Evolutionary conservation across 106 monocot species (phyloP).

Genomic region (Amphibolis antarctica): DNA sequence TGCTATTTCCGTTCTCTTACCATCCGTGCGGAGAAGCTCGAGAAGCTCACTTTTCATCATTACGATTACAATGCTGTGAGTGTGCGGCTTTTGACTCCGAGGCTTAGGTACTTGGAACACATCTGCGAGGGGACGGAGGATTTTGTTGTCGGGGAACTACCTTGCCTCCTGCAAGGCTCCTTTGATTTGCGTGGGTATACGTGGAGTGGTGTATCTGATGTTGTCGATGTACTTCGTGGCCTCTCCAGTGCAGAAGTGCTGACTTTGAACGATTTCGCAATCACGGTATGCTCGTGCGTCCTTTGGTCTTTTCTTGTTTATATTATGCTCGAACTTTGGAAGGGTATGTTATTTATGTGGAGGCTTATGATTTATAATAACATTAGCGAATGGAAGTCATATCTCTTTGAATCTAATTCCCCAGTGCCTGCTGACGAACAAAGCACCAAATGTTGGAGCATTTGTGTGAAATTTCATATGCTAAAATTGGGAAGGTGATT

Average conservation of each 20-base stretch:
- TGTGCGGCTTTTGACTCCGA: neutral
- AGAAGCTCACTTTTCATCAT: slow-evolving; percentile 2
- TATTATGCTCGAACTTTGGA: no score
- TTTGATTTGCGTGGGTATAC: slow-evolving; percentile 6
- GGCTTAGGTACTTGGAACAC: neutral
- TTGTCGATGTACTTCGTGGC: neutral
- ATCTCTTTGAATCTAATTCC: no score
- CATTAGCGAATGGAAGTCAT: no score
- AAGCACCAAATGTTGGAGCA: no score
- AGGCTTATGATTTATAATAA: no score
- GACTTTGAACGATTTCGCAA: slow-evolving; percentile 1
- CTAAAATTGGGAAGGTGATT: no score
- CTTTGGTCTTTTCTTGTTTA: no score
- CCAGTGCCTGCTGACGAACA: no score
- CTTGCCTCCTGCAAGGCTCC: neutral
- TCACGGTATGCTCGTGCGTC: neutral
- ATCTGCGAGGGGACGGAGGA: slow-evolving; percentile 1
- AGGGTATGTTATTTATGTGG: no score
- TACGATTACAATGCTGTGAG: slow-evolving; percentile 5
- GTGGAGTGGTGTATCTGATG: neutral
- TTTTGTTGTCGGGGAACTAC: slow-evolving; percentile 1
- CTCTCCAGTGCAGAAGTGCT: slow-evolving; percentile 5
- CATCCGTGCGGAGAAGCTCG: neutral
- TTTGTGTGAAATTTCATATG: no score
- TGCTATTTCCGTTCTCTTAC: neutral